Evolutionary conservation across 345 rosid species (phyloP).

Genomic region (Bruguiera sexangula): DNA sequence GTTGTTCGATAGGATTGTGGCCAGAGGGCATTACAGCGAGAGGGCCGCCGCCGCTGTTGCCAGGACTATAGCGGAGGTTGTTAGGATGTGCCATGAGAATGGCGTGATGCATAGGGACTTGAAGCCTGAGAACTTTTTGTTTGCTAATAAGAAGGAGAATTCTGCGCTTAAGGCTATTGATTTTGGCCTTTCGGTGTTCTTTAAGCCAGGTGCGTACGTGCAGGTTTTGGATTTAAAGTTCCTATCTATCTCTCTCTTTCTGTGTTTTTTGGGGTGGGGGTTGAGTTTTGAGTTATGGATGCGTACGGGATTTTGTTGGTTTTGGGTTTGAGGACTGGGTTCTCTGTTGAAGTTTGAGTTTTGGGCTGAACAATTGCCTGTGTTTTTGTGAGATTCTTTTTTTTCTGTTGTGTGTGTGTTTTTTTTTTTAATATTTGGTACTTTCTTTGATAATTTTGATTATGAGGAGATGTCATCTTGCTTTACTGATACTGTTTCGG

Average conservation of each 20-base stretch:
- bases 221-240: not conserved
- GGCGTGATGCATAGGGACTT: constrained; percentile 94
- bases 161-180: constrained; percentile 81
- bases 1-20: constrained; percentile 90
- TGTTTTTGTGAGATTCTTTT: not conserved
- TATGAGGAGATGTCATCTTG: too few relatives aligned
- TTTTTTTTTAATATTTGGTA: too few relatives aligned
- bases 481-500: not conserved
- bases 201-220: constrained; percentile 63
- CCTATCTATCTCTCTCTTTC: too few relatives aligned
- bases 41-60: constrained; percentile 81
- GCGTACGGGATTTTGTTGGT: too few relatives aligned
- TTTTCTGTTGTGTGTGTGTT: too few relatives aligned
- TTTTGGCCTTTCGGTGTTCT: constrained; percentile 85
- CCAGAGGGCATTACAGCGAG: constrained; percentile 92
- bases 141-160: constrained; percentile 86
- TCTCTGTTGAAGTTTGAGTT: not conserved
- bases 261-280: too few relatives aligned
- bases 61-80: constrained; percentile 84
- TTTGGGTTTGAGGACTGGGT: not conserved
- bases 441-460: too few relatives aligned
- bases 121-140: constrained; percentile 95
- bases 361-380: not conserved
- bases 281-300: too few relatives aligned
- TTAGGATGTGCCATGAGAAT: constrained; percentile 82